Percentiles rank a stretch among this genome's conserved stretches.
These are phyloP conservation scores for Brettanomyces sp. DNA, from an alignment of 805 yeast genomes.

Conservation along the genomic window DNA sequence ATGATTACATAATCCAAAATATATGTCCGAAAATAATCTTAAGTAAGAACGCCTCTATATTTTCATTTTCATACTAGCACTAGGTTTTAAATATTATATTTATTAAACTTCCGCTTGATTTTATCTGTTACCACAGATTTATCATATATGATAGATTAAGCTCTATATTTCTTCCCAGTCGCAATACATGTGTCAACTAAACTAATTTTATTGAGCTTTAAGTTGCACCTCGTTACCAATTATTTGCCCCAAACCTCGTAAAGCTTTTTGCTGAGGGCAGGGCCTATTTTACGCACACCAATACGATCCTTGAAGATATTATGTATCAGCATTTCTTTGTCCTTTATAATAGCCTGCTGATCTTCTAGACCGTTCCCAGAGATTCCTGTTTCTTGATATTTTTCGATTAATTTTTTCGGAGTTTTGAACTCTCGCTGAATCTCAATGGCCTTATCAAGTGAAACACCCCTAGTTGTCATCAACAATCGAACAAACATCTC, in stretches of 20 bases:
- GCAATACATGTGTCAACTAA: too few relatives aligned
- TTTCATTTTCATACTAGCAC: too few relatives aligned
- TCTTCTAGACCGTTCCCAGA: conserved; percentile 6
- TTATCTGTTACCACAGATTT: too few relatives aligned
- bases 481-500: conserved; percentile 72
- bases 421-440: conserved; percentile 69
- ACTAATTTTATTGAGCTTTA: too few relatives aligned
- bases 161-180: too few relatives aligned
- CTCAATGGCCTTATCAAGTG: conserved; percentile 74
- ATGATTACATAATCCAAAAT: too few relatives aligned
- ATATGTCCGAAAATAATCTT: too few relatives aligned
- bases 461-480: conserved; percentile 71
- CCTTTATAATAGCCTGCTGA: background rate
- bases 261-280: conserved; percentile 40
- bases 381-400: conserved; percentile 24
- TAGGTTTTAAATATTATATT: too few relatives aligned
- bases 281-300: conserved; percentile 44
- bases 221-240: background rate
- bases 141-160: too few relatives aligned
- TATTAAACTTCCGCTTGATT: too few relatives aligned
- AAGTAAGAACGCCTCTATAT: too few relatives aligned
- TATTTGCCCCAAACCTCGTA: conserved; percentile 49
- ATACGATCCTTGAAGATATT: conserved; percentile 29
- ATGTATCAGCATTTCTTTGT: conserved; percentile 2
- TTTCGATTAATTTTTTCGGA: conserved; percentile 48